Percentiles rank a stretch among this genome's conserved stretches.
phyloP scores from a whole-genome alignment of 495 filamentous ascomycete species.

The Pyrenopolyporus hunteri region DNA sequence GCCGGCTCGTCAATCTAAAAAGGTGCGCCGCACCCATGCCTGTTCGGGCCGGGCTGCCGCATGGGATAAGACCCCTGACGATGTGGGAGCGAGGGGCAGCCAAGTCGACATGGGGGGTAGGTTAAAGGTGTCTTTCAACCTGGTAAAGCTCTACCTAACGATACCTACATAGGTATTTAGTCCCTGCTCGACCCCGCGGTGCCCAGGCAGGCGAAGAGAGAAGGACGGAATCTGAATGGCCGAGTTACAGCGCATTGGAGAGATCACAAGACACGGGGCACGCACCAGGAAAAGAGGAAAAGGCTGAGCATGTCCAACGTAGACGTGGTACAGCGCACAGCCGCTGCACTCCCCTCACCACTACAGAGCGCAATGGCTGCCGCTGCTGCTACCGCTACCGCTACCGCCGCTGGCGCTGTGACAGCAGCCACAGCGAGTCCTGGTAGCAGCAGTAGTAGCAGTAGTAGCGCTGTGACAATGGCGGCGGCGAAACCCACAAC shows the following conservation, averaged over 20 bases:
- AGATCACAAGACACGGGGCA: conserved; percentile 45
- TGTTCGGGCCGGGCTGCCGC: conserved; percentile 45
- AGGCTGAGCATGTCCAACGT: conserved; percentile 44
- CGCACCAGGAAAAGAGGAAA: conserved; percentile 36
- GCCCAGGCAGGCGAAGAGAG: conserved; percentile 33
- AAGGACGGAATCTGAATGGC: conserved; percentile 45
- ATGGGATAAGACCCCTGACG: conserved; percentile 31
- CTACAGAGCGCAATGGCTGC: conserved; percentile 42
- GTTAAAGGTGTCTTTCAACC: background rate
- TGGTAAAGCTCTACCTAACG: conserved; percentile 3
- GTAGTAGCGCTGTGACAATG: conserved; percentile 8
- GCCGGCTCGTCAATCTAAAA: conserved; percentile 45
- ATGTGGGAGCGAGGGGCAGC: conserved; percentile 1
- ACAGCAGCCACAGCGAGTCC: conserved; percentile 23
- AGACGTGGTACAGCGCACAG: conserved; percentile 44
- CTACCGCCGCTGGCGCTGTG: conserved; percentile 12
- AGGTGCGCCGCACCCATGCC: conserved; percentile 35
- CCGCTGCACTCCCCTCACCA: conserved; percentile 40
- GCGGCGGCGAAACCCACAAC: conserved; percentile 30
- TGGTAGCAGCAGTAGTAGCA: too few relatives aligned
- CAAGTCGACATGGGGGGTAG: conserved; percentile 3
- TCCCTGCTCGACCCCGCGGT: conserved; percentile 43
- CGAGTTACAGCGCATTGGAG: conserved; percentile 37
- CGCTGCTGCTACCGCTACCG: conserved; percentile 29
- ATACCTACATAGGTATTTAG: conserved; percentile 37